A percentile compares a stretch with the other conserved stretches of the same genome.
These are phyloP conservation scores for Cornus controversa DNA, from an alignment of 148 eudicot species.

Conservation along the genomic window DNA sequence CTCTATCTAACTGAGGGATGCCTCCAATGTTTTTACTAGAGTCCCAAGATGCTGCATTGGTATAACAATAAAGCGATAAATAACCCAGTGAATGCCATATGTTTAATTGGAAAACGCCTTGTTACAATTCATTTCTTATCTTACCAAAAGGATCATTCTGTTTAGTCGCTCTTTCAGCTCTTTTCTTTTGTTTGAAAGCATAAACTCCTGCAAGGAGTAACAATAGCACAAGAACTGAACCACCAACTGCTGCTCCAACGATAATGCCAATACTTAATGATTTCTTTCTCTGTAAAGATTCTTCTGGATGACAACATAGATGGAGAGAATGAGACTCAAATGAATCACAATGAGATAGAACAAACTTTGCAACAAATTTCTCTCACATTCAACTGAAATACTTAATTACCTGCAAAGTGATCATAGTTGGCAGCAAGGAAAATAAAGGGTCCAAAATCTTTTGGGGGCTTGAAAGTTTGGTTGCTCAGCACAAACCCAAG, in stretches of 20 bases:
- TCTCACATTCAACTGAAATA: background rate
- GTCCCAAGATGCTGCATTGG: conserved; percentile 44
- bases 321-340: background rate
- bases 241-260: conserved; percentile 37
- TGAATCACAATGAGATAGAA: background rate
- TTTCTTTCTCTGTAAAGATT: conserved; percentile 17
- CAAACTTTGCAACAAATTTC: background rate
- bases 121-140: background rate
- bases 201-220: conserved; percentile 31
- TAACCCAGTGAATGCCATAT: background rate
- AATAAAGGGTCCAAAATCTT: conserved; percentile 35
- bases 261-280: conserved; percentile 28
- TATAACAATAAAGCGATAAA: background rate
- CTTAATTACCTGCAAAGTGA: conserved; percentile 15
- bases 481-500: conserved; percentile 36
- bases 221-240: conserved; percentile 30
- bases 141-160: conserved; percentile 44
- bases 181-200: conserved; percentile 36
- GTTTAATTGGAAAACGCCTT: background rate
- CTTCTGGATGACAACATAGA: conserved; percentile 3
- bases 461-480: conserved; percentile 32
- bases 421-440: conserved; percentile 20
- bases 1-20: conserved; percentile 43
- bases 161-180: conserved; percentile 32
- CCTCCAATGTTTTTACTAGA: conserved; percentile 26